Evolutionary conservation across 306 rosid genomes (phyloP).

Genomic region (Sophora flavescens): DNA sequence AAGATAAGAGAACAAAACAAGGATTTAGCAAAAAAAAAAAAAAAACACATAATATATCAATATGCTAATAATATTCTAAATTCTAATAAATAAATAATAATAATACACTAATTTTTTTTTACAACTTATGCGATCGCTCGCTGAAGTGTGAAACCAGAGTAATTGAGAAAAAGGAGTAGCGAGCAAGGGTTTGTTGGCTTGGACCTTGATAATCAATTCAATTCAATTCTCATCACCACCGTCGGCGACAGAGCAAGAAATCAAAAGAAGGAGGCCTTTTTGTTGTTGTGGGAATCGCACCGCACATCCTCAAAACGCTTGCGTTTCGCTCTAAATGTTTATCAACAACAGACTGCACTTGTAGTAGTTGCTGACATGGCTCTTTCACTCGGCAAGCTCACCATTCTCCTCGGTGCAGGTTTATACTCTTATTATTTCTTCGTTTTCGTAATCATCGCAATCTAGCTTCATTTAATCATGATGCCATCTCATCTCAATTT

Average conservation of each 20-base stretch:
- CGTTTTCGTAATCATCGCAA: background rate
- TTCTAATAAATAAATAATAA: no score
- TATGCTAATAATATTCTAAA: no score
- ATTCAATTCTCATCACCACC: no score
- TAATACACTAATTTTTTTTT: no score
- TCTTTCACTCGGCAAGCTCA: constrained; percentile 77
- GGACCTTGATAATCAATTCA: no score
- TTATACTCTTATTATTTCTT: constrained; percentile 24
- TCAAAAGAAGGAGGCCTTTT: background rate
- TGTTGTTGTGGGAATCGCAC: background rate
- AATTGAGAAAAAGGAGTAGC: background rate
- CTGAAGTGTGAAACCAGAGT: background rate
- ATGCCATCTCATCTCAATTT: background rate
- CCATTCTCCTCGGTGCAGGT: constrained; percentile 97
- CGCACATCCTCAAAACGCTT: constrained; percentile 20
- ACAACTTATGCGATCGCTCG: background rate
- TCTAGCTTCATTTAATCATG: constrained; percentile 10
- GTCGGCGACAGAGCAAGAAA: background rate
- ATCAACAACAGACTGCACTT: constrained; percentile 8
- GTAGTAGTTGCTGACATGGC: constrained; percentile 62
- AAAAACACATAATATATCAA: no score
- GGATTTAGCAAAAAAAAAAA: no score
- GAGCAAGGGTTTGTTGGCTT: background rate
- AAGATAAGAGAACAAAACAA: no score
- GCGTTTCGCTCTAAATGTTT: constrained; percentile 51